phyloP scores from a whole-genome alignment of 1,284 basidiomycete species.

The Apiotrichum sp. region DNA sequence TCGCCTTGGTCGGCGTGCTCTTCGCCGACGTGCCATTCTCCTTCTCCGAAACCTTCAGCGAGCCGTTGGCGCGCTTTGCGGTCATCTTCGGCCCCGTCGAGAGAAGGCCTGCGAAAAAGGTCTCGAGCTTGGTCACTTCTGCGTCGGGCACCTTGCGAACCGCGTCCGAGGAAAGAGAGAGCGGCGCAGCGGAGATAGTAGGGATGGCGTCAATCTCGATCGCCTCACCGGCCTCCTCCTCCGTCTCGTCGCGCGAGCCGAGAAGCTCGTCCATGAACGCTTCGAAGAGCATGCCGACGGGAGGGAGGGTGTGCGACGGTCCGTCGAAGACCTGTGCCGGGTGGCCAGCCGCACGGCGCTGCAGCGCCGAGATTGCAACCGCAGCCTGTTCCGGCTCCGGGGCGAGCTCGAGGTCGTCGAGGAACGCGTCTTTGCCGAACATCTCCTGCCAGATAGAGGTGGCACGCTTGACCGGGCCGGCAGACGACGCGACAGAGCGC shows the following conservation, averaged over 20 bases:
- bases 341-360: conserved; percentile 23
- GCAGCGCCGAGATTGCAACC: conserved; percentile 22
- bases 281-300: conserved; percentile 68
- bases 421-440: conserved; percentile 47
- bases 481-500: conserved; percentile 1
- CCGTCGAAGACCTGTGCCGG: conserved; percentile 57
- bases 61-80: not conserved
- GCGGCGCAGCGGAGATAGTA: not conserved
- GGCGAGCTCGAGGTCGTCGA: conserved; percentile 24
- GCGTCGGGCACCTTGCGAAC: conserved; percentile 12
- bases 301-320: conserved; percentile 73
- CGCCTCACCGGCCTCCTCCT: conserved; percentile 1
- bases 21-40: no score
- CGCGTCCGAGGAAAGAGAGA: not conserved
- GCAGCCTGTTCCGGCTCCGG: conserved; percentile 9
- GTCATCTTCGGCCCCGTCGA: conserved; percentile 2
- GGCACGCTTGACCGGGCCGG: not conserved
- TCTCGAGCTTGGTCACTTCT: conserved; percentile 14
- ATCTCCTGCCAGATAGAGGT: conserved; percentile 48
- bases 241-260: conserved; percentile 7
- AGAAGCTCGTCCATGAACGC: conserved; percentile 65
- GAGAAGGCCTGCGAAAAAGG: conserved; percentile 12
- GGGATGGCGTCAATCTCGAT: conserved; percentile 2
- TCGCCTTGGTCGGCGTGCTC: no score
- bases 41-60: not conserved